Evolutionary conservation across 2,329 filamentous ascomycete genomes (phyloP).

Genomic region (Exophiala alcalophila): DNA sequence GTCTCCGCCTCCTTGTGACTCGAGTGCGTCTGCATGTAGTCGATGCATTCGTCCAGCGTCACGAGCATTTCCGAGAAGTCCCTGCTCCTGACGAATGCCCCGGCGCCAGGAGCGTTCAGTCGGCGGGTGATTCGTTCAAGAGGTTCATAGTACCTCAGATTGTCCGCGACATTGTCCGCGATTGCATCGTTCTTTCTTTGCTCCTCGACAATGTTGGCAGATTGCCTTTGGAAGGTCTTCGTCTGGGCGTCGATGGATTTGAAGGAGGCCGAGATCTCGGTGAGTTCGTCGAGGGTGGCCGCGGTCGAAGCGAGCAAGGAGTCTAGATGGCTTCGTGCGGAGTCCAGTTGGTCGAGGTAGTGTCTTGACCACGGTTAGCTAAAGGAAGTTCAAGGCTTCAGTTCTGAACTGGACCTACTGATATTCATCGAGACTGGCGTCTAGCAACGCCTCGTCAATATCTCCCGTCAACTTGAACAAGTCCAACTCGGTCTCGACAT

Average conservation of each 20-base stretch:
- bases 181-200: constrained; percentile 75
- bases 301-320: constrained; percentile 74
- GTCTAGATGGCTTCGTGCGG: constrained; percentile 79
- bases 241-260: constrained; percentile 84
- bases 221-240: constrained; percentile 87
- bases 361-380: constrained; percentile 48
- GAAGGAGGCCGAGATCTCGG: constrained; percentile 80
- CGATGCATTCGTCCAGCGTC: constrained; percentile 84
- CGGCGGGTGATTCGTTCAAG: constrained; percentile 85
- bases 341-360: constrained; percentile 75
- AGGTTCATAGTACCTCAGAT: constrained; percentile 92
- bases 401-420: constrained; percentile 53
- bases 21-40: constrained; percentile 84
- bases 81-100: constrained; percentile 76
- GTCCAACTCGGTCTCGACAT: constrained; percentile 51
- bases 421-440: constrained; percentile 83
- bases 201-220: constrained; percentile 79
- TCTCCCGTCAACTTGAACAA: constrained; percentile 58
- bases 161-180: constrained; percentile 79
- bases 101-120: constrained; percentile 86
- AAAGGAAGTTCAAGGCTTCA: constrained; percentile 15
- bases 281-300: constrained; percentile 70
- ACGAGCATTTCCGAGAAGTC: constrained; percentile 85
- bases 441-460: constrained; percentile 66
- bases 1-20: constrained; percentile 82